phyloP scores from a whole-genome alignment of 768 basidiomycete species.

The Lactarius vividus region DNA sequence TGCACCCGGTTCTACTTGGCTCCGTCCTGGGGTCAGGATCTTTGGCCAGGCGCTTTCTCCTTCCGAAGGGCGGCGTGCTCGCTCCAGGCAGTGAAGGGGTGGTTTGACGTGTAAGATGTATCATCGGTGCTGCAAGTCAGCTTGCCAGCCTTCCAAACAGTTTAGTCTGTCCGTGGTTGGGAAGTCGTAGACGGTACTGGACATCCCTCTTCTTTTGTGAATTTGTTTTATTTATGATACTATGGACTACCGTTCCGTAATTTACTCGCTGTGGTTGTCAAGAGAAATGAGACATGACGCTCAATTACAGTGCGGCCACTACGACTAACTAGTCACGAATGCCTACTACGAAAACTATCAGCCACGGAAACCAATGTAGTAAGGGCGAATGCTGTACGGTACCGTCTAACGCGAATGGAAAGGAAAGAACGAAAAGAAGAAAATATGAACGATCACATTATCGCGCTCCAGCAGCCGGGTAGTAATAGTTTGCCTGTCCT shows the following conservation, averaged over 20 bases:
- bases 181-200: slow-evolving; percentile 34
- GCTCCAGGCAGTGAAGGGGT: slow-evolving; percentile 35
- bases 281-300: neutral
- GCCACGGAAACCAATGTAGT: slow-evolving; percentile 5
- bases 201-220: slow-evolving; percentile 16
- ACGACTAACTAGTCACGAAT: neutral
- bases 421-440: neutral
- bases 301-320: slow-evolving; percentile 16
- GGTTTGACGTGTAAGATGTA: slow-evolving; percentile 35
- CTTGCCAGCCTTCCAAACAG: slow-evolving; percentile 22
- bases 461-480: slow-evolving; percentile 28
- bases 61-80: slow-evolving; percentile 28
- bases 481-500: slow-evolving; percentile 29
- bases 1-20: slow-evolving; percentile 31
- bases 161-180: slow-evolving; percentile 21
- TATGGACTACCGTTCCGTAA: slow-evolving; percentile 1
- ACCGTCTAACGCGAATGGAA: slow-evolving; percentile 14
- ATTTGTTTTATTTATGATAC: neutral
- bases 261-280: neutral
- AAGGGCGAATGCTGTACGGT: slow-evolving; percentile 16
- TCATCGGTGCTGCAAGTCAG: slow-evolving; percentile 31
- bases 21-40: slow-evolving; percentile 29
- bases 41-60: slow-evolving; percentile 33
- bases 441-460: slow-evolving; percentile 6
- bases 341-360: neutral